Base-by-base conservation (phyloP, 2,329 filamentous ascomycete species). In the Cladophialophora exuberans region DNA sequence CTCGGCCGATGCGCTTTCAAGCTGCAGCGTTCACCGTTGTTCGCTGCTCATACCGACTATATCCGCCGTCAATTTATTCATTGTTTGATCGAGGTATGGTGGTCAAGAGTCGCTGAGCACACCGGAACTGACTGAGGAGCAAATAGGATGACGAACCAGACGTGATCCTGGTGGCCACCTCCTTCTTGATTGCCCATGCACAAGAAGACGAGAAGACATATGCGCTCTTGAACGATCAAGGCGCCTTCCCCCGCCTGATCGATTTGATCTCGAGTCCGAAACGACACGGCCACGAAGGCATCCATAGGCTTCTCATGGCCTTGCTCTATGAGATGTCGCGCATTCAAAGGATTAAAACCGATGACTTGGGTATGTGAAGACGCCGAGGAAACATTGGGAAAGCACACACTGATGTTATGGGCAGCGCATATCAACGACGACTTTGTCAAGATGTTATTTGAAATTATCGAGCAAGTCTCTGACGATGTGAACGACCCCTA, bases 301-400 rank as follows among this genome's bases (percentile, higher is more conserved):
- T 97, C 57, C 90, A 97, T 73, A 84, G 88, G 30, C 75, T 94
- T 59, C 77, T 97, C 48, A 79, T 99, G 66, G 89, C 97, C 72
- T 76, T 99, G 53, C 81, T 97, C 69, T 99, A 96, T 73, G 94
- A 97, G 76, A 97, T 97, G 88, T 92, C 90, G 39, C 83, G 95
- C 57, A 90, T 97, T 69, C 91, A 97, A 72, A 83, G 86, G 60
- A 76, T 99, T 56, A 86, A 83, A 51, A 75, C 81, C 57, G 84
- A 90, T 62, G 93, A 99, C 69, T 74, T 99, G 62, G 83, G 73
- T 89, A 83, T 53, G 46, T 39, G 25, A 18, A 6, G 3, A 23
- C 13, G 17, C n/a, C 31, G 13, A 28, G 20, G n/a, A 17, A n/a
- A 10, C 46, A 13, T 2, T 41, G 33, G 33, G 20, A 42, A 42